These are phyloP conservation scores for Aureobasidium melanogenum DNA, from an alignment of 2,329 filamentous ascomycete species.

Conservation along the genomic window DNA sequence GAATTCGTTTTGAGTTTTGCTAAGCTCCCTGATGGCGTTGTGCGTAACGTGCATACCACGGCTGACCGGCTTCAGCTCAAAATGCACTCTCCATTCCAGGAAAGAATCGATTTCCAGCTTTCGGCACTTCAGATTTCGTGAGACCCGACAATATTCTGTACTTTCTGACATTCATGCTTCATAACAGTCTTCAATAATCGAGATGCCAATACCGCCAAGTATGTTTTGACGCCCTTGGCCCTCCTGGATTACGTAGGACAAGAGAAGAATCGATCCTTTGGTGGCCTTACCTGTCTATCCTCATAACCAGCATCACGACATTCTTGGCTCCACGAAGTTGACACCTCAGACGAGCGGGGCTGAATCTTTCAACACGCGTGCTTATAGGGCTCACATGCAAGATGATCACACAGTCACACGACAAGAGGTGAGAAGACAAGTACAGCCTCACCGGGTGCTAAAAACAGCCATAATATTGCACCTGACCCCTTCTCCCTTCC, in stretches of 20 bases:
- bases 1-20: not conserved
- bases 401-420: not conserved
- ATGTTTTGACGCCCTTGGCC: not conserved
- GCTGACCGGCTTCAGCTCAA: not conserved
- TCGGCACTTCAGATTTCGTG: not conserved
- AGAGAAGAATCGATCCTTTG: not conserved
- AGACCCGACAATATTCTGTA: not conserved
- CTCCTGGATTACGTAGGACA: not conserved
- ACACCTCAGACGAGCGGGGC: not conserved
- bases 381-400: not conserved
- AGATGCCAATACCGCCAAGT: not conserved
- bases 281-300: not conserved
- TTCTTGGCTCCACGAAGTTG: not conserved
- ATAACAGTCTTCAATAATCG: not conserved
- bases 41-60: not conserved
- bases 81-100: not conserved
- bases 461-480: too few relatives aligned
- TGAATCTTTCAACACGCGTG: not conserved
- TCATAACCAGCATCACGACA: not conserved
- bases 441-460: too few relatives aligned
- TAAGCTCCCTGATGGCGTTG: not conserved
- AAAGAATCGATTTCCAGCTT: not conserved
- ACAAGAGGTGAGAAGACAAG: not conserved
- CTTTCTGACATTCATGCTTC: not conserved
- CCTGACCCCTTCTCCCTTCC: too few relatives aligned